Conservation (phyloP, 495 filamentous ascomycete genomes). For the Penicillium manginii region DNA sequence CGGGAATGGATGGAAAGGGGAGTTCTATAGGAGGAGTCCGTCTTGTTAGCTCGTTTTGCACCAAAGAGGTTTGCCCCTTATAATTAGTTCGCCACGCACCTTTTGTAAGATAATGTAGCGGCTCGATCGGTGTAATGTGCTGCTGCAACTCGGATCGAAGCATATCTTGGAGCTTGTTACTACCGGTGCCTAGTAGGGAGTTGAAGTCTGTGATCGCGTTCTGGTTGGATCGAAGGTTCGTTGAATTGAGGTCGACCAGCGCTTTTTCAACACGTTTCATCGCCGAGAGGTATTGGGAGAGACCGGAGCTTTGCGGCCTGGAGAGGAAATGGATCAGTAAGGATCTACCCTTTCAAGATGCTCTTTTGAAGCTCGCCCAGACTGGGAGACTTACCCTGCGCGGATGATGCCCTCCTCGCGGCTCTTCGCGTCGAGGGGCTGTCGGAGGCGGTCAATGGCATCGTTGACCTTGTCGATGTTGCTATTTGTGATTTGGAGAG, state of each 20-base stretch:
- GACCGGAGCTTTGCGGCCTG: constrained; percentile 75
- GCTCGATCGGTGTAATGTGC: constrained; percentile 76
- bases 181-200: constrained; percentile 74
- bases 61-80: not conserved
- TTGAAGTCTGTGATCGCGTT: constrained; percentile 82
- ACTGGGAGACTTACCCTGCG: constrained; percentile 59
- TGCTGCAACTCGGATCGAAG: constrained; percentile 77
- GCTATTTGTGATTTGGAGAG: constrained; percentile 77
- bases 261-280: constrained; percentile 86
- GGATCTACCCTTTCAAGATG: not conserved
- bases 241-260: constrained; percentile 75
- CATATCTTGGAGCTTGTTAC: constrained; percentile 76
- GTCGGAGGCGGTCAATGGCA: constrained; percentile 84
- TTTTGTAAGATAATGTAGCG: constrained; percentile 92
- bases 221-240: constrained; percentile 89
- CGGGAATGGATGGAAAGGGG: constrained; percentile 66
- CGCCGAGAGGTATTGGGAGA: constrained; percentile 85
- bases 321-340: constrained; percentile 16
- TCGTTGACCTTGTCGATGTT: constrained; percentile 87
- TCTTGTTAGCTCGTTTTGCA: not conserved
- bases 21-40: constrained; percentile 52
- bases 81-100: constrained; percentile 37
- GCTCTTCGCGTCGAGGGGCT: constrained; percentile 84
- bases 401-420: constrained; percentile 90
- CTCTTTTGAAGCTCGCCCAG: not conserved